Conservation (phyloP, 75 land plant species). For the Pinus albicaulis region DNA sequence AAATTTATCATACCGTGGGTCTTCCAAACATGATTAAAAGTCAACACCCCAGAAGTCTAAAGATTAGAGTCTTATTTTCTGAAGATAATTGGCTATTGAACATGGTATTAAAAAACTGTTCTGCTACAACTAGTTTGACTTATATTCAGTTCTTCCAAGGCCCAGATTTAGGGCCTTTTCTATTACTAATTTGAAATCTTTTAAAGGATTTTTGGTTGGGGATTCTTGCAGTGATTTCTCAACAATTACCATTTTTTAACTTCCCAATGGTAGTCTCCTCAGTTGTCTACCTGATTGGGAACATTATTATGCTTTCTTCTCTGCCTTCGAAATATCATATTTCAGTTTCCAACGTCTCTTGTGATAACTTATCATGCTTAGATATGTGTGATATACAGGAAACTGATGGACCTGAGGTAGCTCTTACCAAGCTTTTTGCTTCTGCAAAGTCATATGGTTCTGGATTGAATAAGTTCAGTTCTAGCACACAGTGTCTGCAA, state of each 20-base stretch:
- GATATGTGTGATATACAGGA: conserved; percentile 39
- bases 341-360: not conserved
- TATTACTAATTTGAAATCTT: too few relatives aligned
- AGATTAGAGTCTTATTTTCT: too few relatives aligned
- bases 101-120: too few relatives aligned
- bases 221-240: too few relatives aligned
- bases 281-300: not conserved
- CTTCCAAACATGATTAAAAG: too few relatives aligned
- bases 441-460: conserved; percentile 45
- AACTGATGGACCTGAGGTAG: conserved; percentile 81
- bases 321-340: not conserved
- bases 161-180: too few relatives aligned
- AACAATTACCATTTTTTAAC: not conserved
- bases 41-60: too few relatives aligned
- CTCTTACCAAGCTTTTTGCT: conserved; percentile 83
- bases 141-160: too few relatives aligned
- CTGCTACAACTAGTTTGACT: too few relatives aligned
- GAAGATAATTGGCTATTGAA: too few relatives aligned
- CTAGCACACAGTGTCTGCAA: conserved; percentile 45
- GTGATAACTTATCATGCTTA: not conserved
- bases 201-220: too few relatives aligned
- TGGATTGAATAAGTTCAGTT: conserved; percentile 28
- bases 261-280: not conserved
- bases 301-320: not conserved
- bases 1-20: too few relatives aligned